These are phyloP conservation scores for Cladophialophora immunda DNA, from an alignment of 2,329 filamentous ascomycete genomes.

Conservation along the genomic window DNA sequence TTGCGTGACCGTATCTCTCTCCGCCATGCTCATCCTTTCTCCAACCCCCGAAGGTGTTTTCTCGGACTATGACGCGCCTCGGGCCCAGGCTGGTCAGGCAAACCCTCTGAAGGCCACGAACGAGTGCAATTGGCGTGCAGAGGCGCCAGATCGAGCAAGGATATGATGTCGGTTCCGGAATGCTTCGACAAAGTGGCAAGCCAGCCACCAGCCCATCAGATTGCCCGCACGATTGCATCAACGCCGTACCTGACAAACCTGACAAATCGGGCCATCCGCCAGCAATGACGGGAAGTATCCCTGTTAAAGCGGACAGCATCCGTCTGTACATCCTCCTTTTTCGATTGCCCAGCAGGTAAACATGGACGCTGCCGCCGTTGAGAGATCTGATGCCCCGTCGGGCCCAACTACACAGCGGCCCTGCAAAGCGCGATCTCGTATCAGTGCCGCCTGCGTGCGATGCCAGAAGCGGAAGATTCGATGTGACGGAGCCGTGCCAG, in stretches of 20 bases:
- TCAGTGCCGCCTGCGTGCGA: constrained; percentile 13
- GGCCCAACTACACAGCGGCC: not conserved
- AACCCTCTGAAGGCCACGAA: not conserved
- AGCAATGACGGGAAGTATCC: not conserved
- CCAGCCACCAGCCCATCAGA: too few relatives aligned
- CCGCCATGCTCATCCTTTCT: not conserved
- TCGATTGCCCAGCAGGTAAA: not conserved
- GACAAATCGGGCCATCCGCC: constrained; percentile 7
- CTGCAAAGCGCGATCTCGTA: constrained; percentile 7
- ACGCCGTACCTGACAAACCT: not conserved
- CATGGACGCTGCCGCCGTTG: not conserved
- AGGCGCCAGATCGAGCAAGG: not conserved
- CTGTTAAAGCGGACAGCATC: constrained; percentile 12
- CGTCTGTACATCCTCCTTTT: not conserved
- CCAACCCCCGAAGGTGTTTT: not conserved
- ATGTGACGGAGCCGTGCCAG: constrained; percentile 10
- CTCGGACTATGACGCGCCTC: not conserved
- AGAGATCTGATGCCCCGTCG: not conserved
- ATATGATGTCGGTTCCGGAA: not conserved
- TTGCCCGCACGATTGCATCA: not conserved
- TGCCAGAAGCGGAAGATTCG: constrained; percentile 15
- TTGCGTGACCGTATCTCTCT: too few relatives aligned
- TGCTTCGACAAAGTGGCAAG: not conserved
- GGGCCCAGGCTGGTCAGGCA: not conserved
- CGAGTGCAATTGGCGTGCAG: not conserved